These are phyloP conservation scores for Alternaria arbusti DNA, from an alignment of 2,329 filamentous ascomycete genomes.

Conservation along the genomic window DNA sequence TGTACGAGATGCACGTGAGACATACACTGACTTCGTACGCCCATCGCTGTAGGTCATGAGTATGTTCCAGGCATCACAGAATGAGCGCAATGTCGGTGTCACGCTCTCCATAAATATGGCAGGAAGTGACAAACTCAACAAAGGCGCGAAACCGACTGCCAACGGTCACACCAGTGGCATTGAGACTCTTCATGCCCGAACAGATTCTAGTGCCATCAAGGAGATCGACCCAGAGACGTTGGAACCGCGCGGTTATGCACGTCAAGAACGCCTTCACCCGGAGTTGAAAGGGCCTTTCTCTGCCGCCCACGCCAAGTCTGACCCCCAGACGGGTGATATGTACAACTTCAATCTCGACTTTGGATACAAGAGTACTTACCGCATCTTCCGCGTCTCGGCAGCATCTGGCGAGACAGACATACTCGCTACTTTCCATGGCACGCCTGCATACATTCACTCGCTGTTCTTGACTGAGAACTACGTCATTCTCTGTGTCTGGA, in stretches of 20 bases:
- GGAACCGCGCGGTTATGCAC: conserved; percentile 70
- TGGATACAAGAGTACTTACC: conserved; percentile 65
- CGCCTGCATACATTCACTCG: conserved; percentile 80
- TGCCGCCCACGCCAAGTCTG: conserved; percentile 73
- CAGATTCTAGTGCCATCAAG: conserved; percentile 64
- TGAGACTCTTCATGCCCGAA: conserved; percentile 64
- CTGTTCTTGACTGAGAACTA: conserved; percentile 75
- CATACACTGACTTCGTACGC: background rate
- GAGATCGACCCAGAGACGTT: conserved; percentile 73
- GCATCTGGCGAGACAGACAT: conserved; percentile 71
- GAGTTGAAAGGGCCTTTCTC: conserved; percentile 70
- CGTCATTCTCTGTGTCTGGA: conserved; percentile 76
- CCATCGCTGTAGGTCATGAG: conserved; percentile 59
- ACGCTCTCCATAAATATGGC: conserved; percentile 70
- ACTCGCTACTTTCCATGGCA: conserved; percentile 68
- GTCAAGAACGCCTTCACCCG: conserved; percentile 69
- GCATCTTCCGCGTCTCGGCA: conserved; percentile 70
- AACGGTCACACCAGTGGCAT: conserved; percentile 46
- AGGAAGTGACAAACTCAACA: conserved; percentile 44
- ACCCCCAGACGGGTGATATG: conserved; percentile 74
- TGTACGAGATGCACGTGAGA: background rate
- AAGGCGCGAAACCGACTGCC: conserved; percentile 13
- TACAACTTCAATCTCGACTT: conserved; percentile 83
- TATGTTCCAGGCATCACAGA: conserved; percentile 54
- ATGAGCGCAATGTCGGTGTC: conserved; percentile 68